Evolutionary conservation across 768 basidiomycete species (phyloP), one percentile per base, ranked within the genome.

Genomic region (Suillus paluster): DNA sequence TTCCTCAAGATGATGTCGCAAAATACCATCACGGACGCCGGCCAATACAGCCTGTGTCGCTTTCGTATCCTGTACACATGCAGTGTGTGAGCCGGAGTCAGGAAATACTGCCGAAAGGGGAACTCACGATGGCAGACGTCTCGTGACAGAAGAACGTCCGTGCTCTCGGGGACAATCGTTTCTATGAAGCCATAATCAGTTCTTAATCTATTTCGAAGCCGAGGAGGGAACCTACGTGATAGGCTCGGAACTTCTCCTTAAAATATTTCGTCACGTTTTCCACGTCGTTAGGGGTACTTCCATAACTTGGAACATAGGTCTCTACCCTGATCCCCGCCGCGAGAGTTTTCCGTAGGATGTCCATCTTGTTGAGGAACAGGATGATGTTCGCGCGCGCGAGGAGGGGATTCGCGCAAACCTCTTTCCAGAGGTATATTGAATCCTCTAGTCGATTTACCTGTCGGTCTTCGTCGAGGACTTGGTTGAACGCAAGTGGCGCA

Each of bases 351-450:
- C 77, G 72, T 25, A 90, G 71, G 27, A 90, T 83, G 59, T 85
- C 84, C 84, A 77, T 91, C 84, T 92, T 92, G 70, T 93, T 93
- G 62, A 92, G 78, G 75, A 93, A 92, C 14, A 92, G 74, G 34
- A 92, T 86, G n/a, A 92, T 77, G 62, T 84, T 85, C 19, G 87
- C 82, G 54, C 82, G 78, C 12, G 81, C 77, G 1, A 92, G 80
- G 2, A 92, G 79, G 65, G 79, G 79, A 58, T 86, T 91, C 8
- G 78, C 66, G 70, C 91, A 92, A 19, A 92, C 81, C 45, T 87
- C 83, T 62, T 84, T 84, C 90, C 90, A 93, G 0, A 93, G 78
- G 48, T 75, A 74, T 15, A 92, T 73, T n/a, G 89, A 89, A 68
- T 93, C 91, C 70, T 92, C 89, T 45, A 92, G 77, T 25, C 90